phyloP scores from a whole-genome alignment of 495 filamentous ascomycete genomes.

The Penicillium canescens region DNA sequence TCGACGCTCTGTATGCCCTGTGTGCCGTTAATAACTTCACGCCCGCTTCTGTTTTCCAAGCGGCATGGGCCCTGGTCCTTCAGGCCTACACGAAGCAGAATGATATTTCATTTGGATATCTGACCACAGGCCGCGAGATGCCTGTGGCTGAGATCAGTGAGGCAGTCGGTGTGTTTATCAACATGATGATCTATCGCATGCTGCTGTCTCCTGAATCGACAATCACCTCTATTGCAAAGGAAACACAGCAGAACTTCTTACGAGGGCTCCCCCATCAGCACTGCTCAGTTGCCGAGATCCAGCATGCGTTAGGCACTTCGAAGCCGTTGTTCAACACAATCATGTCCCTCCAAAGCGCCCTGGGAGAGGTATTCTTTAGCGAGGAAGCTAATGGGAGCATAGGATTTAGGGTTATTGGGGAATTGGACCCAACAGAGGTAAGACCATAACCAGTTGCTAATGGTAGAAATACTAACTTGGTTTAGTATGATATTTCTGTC shows the following conservation, averaged over 20 bases:
- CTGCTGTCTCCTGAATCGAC: constrained; percentile 7
- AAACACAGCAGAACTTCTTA: neutral
- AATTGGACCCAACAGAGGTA: neutral
- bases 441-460: neutral
- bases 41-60: constrained; percentile 28
- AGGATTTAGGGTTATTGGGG: neutral
- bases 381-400: neutral
- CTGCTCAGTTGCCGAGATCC: neutral
- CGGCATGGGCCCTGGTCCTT: constrained; percentile 46
- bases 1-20: neutral
- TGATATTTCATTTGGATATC: constrained; percentile 46
- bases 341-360: neutral
- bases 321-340: neutral
- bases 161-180: constrained; percentile 19
- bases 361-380: neutral
- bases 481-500: neutral
- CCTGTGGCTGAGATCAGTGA: constrained; percentile 22
- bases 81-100: constrained; percentile 40
- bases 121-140: constrained; percentile 31
- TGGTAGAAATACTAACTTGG: neutral
- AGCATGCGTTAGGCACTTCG: neutral
- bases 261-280: neutral
- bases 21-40: constrained; percentile 16
- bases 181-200: constrained; percentile 26
- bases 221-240: neutral